phyloP scores from a whole-genome alignment of 2,329 filamentous ascomycete genomes.

The Claviceps cyperi region DNA sequence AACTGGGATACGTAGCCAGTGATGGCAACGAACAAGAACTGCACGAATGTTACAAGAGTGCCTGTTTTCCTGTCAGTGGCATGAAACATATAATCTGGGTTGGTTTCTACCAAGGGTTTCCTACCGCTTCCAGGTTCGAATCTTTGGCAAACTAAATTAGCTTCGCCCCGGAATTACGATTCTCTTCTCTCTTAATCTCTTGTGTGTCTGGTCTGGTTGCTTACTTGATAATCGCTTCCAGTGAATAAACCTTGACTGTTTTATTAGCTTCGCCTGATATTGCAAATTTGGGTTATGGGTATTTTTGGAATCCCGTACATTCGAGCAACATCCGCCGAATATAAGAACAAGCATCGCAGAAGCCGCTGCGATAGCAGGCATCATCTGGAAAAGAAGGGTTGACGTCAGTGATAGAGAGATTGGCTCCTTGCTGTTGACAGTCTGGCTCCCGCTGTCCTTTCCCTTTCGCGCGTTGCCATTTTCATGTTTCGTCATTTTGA shows the following conservation, averaged over 20 bases:
- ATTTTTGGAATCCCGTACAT: conserved; percentile 40
- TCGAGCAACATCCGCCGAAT: conserved; percentile 90
- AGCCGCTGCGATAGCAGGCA: conserved; percentile 33
- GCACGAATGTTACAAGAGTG: conserved; percentile 76
- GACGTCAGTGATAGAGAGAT: not conserved
- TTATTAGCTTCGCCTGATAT: not conserved
- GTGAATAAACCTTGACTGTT: conserved; percentile 66
- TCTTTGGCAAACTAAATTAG: conserved; percentile 26
- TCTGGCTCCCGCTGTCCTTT: not conserved
- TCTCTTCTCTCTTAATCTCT: not conserved
- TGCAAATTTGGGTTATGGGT: not conserved
- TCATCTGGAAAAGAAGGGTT: not conserved
- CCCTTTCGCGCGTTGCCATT: conserved; percentile 1
- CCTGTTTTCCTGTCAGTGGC: conserved; percentile 30
- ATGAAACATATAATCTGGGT: not conserved
- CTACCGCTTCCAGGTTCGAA: conserved; percentile 72
- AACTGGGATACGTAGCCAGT: conserved; percentile 66
- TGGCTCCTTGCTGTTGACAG: not conserved
- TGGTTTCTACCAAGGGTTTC: conserved; percentile 5
- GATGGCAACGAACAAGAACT: conserved; percentile 70
- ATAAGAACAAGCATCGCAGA: conserved; percentile 67
- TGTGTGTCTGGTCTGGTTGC: conserved; percentile 16
- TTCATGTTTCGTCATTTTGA: not conserved
- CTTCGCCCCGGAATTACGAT: not conserved
- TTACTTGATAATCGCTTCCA: conserved; percentile 91